A percentile compares a stretch with the other conserved stretches of the same genome.
phyloP scores from a whole-genome alignment of 352 stramenopile species.

The Phytopythium montanum region DNA sequence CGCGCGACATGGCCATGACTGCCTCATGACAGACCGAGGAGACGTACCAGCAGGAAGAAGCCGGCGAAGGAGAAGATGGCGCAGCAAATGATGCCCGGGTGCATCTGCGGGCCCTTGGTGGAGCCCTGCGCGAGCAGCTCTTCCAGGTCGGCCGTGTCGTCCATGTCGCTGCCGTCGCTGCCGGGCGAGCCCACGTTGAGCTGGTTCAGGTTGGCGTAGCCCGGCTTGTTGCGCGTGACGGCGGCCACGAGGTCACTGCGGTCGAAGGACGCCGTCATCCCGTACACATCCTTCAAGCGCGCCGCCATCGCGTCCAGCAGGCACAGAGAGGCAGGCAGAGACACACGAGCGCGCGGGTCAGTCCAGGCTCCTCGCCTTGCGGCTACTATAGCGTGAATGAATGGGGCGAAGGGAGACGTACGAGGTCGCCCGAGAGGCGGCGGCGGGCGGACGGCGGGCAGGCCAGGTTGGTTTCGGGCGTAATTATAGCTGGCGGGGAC shows the following conservation, averaged over 20 bases:
- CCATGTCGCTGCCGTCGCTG: conserved; percentile 74
- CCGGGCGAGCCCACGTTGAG: conserved; percentile 73
- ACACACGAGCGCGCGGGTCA: conserved; percentile 1
- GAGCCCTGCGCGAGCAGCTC: conserved; percentile 73
- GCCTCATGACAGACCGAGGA: too few relatives aligned
- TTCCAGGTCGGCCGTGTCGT: conserved; percentile 76
- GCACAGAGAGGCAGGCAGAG: not conserved
- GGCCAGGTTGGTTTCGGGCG: conserved; percentile 5
- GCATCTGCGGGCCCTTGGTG: conserved; percentile 66
- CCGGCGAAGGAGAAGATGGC: conserved; percentile 73
- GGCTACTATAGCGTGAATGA: not conserved
- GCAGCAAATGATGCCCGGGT: conserved; percentile 73
- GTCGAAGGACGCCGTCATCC: conserved; percentile 74
- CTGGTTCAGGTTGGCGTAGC: conserved; percentile 82
- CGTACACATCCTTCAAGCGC: conserved; percentile 77
- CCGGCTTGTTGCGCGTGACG: conserved; percentile 64
- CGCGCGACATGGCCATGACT: not conserved
- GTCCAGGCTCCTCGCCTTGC: conserved; percentile 12
- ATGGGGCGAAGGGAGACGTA: not conserved
- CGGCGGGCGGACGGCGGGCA: conserved; percentile 6
- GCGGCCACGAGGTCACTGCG: conserved; percentile 60
- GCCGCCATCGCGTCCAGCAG: conserved; percentile 15
- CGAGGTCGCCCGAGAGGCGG: conserved; percentile 12
- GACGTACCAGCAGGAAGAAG: conserved; percentile 65
- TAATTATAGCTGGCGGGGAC: conserved; percentile 5